phyloP scores from a whole-genome alignment of 495 filamentous ascomycete species.

The Cladorrhinum samala region DNA sequence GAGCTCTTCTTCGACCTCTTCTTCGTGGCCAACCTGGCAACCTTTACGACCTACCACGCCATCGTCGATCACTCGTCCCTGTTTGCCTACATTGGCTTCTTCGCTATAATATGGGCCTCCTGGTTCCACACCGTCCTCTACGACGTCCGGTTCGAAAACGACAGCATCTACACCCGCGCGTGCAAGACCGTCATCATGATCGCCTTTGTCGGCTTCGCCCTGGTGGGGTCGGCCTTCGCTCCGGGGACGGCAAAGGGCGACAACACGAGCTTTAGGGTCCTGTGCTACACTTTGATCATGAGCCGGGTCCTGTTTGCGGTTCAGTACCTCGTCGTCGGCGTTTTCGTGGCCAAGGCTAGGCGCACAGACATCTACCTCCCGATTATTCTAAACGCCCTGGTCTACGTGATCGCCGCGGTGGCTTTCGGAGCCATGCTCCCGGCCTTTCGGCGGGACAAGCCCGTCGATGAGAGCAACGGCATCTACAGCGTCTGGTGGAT shows the following conservation, averaged over 20 bases:
- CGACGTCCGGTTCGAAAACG: constrained; percentile 62
- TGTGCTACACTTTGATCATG: constrained; percentile 27
- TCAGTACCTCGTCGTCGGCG: constrained; percentile 49
- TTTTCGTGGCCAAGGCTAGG: constrained; percentile 35
- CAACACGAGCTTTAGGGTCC: constrained; percentile 26
- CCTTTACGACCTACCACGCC: constrained; percentile 49
- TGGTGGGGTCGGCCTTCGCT: constrained; percentile 52
- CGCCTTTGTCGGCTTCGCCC: constrained; percentile 59
- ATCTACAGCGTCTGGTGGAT: constrained; percentile 55
- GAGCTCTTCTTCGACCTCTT: constrained; percentile 58
- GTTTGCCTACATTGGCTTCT: constrained; percentile 23
- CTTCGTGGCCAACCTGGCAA: constrained; percentile 55
- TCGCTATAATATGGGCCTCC: constrained; percentile 59
- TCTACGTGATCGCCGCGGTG: constrained; percentile 32
- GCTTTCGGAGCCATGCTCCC: constrained; percentile 41
- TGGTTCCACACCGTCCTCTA: constrained; percentile 64
- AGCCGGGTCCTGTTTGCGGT: constrained; percentile 44
- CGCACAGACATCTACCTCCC: constrained; percentile 23
- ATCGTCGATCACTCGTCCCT: constrained; percentile 30
- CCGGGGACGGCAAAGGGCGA: constrained; percentile 26
- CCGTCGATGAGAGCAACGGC: constrained; percentile 21
- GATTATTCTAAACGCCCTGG: constrained; percentile 40
- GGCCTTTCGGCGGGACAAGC: constrained; percentile 24
- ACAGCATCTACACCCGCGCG: constrained; percentile 59
- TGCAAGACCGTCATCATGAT: constrained; percentile 60